phyloP scores from a whole-genome alignment of 2,329 filamentous ascomycete genomes.

The Pseudopithomyces chartarum region DNA sequence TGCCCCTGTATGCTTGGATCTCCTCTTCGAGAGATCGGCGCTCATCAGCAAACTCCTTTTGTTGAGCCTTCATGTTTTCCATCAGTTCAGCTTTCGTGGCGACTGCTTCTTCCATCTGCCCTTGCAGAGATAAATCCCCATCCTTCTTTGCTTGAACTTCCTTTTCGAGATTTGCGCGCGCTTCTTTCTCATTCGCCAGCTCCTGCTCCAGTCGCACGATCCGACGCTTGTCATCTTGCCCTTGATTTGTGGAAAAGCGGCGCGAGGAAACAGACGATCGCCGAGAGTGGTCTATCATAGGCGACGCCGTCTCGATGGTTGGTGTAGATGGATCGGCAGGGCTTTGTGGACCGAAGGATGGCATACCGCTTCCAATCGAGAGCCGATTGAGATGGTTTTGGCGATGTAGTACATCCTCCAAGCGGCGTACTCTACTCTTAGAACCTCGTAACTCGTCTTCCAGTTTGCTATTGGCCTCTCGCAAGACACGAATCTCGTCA shows the following conservation, averaged over 20 bases:
- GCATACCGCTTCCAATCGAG: constrained; percentile 54
- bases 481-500: constrained; percentile 69
- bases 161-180: constrained; percentile 68
- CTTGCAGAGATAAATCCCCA: constrained; percentile 66
- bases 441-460: constrained; percentile 75
- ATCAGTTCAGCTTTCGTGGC: constrained; percentile 93
- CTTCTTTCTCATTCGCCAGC: constrained; percentile 73
- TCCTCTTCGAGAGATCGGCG: constrained; percentile 82
- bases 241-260: constrained; percentile 65
- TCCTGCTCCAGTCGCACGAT: constrained; percentile 77
- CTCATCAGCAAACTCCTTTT: constrained; percentile 85
- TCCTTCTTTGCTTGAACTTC: constrained; percentile 64
- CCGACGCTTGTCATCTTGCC: constrained; percentile 65
- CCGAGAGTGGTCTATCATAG: constrained; percentile 56
- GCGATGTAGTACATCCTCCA: constrained; percentile 90
- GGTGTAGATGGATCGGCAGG: constrained; percentile 44
- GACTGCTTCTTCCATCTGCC: constrained; percentile 80
- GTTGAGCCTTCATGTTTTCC: constrained; percentile 90
- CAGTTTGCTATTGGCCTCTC: constrained; percentile 61
- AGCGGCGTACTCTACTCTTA: constrained; percentile 86
- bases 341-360: constrained; percentile 39
- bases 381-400: constrained; percentile 66
- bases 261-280: constrained; percentile 66
- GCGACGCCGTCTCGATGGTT: constrained; percentile 40
- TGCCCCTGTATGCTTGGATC: constrained; percentile 74